Conservation (phyloP, 495 filamentous ascomycete genomes). For the Annulohypoxylon stygium region DNA sequence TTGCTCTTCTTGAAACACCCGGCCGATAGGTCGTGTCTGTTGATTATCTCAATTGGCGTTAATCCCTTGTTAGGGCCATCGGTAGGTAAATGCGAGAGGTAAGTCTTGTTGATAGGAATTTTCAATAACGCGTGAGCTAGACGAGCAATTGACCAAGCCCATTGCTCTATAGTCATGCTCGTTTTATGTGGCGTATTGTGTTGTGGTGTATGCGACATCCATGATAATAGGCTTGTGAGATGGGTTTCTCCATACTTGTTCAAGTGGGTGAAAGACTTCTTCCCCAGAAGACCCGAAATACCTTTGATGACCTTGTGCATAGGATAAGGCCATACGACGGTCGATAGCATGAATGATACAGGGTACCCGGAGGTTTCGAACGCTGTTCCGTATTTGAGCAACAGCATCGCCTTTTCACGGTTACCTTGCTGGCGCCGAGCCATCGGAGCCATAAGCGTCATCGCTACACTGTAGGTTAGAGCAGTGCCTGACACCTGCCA, state of each 20-base stretch:
- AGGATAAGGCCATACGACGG: background rate
- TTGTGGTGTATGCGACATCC: background rate
- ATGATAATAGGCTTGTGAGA: background rate
- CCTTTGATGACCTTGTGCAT: background rate
- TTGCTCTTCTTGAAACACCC: background rate
- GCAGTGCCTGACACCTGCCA: background rate
- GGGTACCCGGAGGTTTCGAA: background rate
- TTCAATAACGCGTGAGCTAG: background rate
- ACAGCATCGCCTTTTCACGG: background rate
- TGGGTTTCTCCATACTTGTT: slow-evolving; percentile 12
- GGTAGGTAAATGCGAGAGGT: background rate
- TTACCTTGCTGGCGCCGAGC: background rate
- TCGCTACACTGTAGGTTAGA: background rate
- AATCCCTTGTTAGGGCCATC: background rate
- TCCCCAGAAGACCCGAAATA: background rate
- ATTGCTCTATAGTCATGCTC: background rate
- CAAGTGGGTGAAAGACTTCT: background rate
- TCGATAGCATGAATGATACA: background rate
- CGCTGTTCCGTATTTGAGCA: background rate
- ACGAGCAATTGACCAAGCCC: background rate
- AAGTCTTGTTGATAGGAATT: background rate
- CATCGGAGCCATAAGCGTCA: background rate
- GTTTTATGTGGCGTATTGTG: background rate
- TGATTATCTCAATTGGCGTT: background rate
- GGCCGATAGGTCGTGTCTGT: background rate